phyloP scores from a whole-genome alignment of 768 basidiomycete genomes.

The Neoboletus magnificus region DNA sequence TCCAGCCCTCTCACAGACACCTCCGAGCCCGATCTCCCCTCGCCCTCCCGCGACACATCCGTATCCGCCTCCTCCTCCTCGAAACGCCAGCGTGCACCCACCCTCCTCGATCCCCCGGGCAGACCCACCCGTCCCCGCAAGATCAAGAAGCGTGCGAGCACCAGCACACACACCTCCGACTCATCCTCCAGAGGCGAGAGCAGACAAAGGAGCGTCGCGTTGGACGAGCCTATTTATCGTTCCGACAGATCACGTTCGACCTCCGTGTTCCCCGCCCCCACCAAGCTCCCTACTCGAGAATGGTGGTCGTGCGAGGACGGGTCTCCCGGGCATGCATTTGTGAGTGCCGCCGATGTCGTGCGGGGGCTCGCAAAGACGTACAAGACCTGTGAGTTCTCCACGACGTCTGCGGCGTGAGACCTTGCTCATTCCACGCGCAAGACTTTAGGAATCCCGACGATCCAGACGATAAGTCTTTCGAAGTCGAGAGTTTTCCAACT shows the following conservation, averaged over 20 bases:
- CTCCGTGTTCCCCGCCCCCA: conserved; percentile 43
- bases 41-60: conserved; percentile 20
- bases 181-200: conserved; percentile 46
- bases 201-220: conserved; percentile 36
- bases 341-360: conserved; percentile 67
- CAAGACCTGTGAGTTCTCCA: conserved; percentile 54
- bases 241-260: conserved; percentile 62
- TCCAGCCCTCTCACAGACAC: conserved; percentile 26
- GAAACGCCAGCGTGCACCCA: conserved; percentile 21
- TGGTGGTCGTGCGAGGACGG: conserved; percentile 56
- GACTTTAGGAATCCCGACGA: conserved; percentile 71
- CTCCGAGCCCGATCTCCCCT: conserved; percentile 13
- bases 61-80: conserved; percentile 25
- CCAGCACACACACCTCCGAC: conserved; percentile 23
- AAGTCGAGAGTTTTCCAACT: conserved; percentile 60
- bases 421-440: conserved; percentile 29
- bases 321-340: conserved; percentile 45
- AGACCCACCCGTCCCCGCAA: conserved; percentile 15
- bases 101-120: neutral
- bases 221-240: conserved; percentile 56
- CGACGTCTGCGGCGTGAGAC: neutral
- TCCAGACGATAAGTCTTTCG: conserved; percentile 58
- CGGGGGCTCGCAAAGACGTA: conserved; percentile 61
- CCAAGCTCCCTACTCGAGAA: conserved; percentile 29
- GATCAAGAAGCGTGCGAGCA: conserved; percentile 25